Evolutionary conservation across 129 eudicot genomes (phyloP).

Genomic region (Solidago caesia): DNA sequence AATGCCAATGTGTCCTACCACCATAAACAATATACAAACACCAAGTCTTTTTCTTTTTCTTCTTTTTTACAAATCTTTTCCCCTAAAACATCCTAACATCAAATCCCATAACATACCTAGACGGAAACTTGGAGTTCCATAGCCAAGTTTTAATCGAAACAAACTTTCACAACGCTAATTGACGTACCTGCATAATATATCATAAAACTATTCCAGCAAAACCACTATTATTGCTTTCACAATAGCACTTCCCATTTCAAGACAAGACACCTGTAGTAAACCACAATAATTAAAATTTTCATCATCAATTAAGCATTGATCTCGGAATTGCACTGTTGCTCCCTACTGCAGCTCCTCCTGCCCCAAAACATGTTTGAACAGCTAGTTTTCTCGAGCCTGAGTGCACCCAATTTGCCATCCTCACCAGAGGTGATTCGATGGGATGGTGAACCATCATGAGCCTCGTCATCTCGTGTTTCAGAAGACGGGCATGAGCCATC

Average conservation of each 20-base stretch:
- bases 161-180: not conserved
- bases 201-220: slow-evolving; percentile 38
- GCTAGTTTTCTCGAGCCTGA: slow-evolving; percentile 58
- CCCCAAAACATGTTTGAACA: slow-evolving; percentile 91
- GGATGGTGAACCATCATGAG: slow-evolving; percentile 51
- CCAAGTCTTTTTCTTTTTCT: slow-evolving; percentile 14
- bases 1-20: slow-evolving; percentile 20
- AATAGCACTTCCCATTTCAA: slow-evolving; percentile 24
- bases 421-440: slow-evolving; percentile 42
- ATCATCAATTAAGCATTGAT: slow-evolving; percentile 54
- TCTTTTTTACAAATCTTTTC: slow-evolving; percentile 26
- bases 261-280: not conserved
- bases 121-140: not conserved
- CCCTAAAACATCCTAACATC: slow-evolving; percentile 1
- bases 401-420: slow-evolving; percentile 51
- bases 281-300: not conserved
- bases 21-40: slow-evolving; percentile 27
- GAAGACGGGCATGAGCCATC: slow-evolving; percentile 75
- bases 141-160: not conserved
- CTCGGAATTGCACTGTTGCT: slow-evolving; percentile 89
- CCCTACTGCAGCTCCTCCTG: slow-evolving; percentile 89
- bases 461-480: slow-evolving; percentile 51
- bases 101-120: too few relatives aligned
- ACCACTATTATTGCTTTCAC: slow-evolving; percentile 36
- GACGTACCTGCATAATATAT: slow-evolving; percentile 14